Base-by-base conservation (phyloP, 2,329 filamentous ascomycete species). In the Xylariaceae sp. region DNA sequence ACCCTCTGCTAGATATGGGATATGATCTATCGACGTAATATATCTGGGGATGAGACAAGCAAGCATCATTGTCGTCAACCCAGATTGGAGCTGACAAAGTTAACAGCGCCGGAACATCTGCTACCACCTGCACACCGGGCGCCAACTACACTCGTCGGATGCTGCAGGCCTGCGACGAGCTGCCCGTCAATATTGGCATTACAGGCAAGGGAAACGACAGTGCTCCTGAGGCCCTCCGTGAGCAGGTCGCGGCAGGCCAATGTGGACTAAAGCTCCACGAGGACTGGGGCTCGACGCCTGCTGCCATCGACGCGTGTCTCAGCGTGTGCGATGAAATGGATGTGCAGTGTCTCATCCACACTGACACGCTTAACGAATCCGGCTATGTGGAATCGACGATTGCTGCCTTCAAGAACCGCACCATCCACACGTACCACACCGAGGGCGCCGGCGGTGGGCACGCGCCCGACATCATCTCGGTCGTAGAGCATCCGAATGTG, bases 391-490 rank as follows among this genome's bases (percentile, higher is more conserved):
- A 96, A 70, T 87, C 89, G 56, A 96, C 91, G 2, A 84, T 96
- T 58, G 81, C 77, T n/a, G 85, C 91, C 2, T 87, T 97, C 78
- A 90, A 89, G 69, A 79, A 84, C 67, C 85, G 92, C 57, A 89
- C 90, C 1, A 95, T 97, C 65, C 92, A 97, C 73, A 95, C 92
- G 1, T 97, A 97, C 72, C 92, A 97, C 73, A 96, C 91, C 34
- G 92, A 97, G 75, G 92, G 92, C 41, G 92, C 92, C 1, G 92
- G 92, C 41, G 92, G 92, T 61, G 92, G 92, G 3, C 92, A 97
- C 71, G 92, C 92, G 1, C 92, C 92, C 0, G 92, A 97, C 70
- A 96, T 97, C 72, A 96, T 97, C 72, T 87, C 83, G 31, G 91
- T 96, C 1, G 92, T 96, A 8, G 90, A 95, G 71, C 86, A 91